Base-by-base conservation (phyloP, 495 filamentous ascomycete genomes). In the Poronia punctata region DNA sequence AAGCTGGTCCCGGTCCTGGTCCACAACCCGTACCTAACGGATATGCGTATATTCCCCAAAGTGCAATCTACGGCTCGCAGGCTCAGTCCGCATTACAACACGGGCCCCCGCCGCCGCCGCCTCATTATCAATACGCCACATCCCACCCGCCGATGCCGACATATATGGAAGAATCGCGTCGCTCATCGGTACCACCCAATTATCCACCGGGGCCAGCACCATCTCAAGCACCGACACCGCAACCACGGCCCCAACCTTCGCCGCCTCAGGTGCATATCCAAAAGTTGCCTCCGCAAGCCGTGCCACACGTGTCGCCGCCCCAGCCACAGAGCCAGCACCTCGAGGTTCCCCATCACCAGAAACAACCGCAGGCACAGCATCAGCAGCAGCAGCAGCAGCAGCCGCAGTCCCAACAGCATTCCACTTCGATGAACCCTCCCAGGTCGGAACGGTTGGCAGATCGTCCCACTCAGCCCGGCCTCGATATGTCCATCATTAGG, bases 31-130 rank as follows among this genome's bases (percentile, higher is more conserved):
- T 77, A 8, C 75, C 79, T 40, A 90, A 89, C 64, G 83, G 82
- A 32, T 92, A 79, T 62, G 74, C 81, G 12, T 94, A 89, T 56
- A 86, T 93, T 74, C 75, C 85, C 7, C 86, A 92, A 48, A 81
- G 85, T 3, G 77, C 86, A 18, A 82, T 95, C 49, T 94, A 90
- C 59, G 86, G 86, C 54, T 78, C 80, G 6, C 86, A 87, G 49
- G 72, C 75, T 34, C 67, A 66, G 48, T 63, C 70, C 49, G 54
- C 66, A 24, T 49, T 64, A 10, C 62, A 63, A 22, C 65, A 64
- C n/a, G 58, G 56, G 11, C 70, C 71, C 26, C 72, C 76, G 46
- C 59, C 64, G 43, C 68, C 75, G 23, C 75, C 79, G 12, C 59
- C 75, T 19, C 76, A 81, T 26, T 67, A 60, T 19, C 54, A 61